Conservation (phyloP, 2,329 filamentous ascomycete species). For the Thermothelomyces thermophilus region DNA sequence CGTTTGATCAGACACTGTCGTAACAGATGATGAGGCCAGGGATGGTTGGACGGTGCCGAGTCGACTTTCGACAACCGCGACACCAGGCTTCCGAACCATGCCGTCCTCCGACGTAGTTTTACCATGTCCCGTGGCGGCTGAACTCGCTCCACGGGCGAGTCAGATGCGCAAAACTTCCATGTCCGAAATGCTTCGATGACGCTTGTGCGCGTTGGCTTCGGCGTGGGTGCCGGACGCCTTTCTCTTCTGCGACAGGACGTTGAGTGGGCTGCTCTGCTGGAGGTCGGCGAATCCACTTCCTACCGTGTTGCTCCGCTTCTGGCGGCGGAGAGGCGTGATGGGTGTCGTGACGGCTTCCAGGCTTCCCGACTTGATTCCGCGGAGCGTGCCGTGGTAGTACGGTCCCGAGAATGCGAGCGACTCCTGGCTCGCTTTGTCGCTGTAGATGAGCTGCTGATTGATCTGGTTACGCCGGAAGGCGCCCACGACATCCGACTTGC, state of each 20-base stretch:
- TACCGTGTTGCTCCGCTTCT: conserved; percentile 38
- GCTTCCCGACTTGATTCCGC: conserved; percentile 59
- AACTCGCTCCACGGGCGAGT: conserved; percentile 9
- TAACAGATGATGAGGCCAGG: conserved; percentile 35
- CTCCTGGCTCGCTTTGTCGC: conserved; percentile 54
- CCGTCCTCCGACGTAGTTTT: conserved; percentile 44
- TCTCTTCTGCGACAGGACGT: conserved; percentile 45
- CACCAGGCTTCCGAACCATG: conserved; percentile 27
- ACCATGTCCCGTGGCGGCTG: conserved; percentile 11
- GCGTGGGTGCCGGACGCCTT: conserved; percentile 39
- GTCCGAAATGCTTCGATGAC: conserved; percentile 54
- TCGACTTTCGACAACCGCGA: conserved; percentile 10
- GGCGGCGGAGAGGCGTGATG: conserved; percentile 60
- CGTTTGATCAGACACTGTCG: conserved; percentile 7
- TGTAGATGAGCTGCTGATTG: conserved; percentile 54
- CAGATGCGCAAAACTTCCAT: conserved; percentile 43
- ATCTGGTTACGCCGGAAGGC: conserved; percentile 68
- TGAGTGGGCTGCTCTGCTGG: conserved; percentile 44
- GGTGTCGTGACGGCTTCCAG: conserved; percentile 59
- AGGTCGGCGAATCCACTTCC: conserved; percentile 21
- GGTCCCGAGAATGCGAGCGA: conserved; percentile 56
- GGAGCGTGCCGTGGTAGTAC: conserved; percentile 53
- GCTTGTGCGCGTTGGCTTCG: conserved; percentile 44
- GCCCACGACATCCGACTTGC: conserved; percentile 61
- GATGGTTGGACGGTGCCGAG: conserved; percentile 28